Base-by-base conservation (phyloP, 257 asterid species). In the Nicotiana sylvestris region DNA sequence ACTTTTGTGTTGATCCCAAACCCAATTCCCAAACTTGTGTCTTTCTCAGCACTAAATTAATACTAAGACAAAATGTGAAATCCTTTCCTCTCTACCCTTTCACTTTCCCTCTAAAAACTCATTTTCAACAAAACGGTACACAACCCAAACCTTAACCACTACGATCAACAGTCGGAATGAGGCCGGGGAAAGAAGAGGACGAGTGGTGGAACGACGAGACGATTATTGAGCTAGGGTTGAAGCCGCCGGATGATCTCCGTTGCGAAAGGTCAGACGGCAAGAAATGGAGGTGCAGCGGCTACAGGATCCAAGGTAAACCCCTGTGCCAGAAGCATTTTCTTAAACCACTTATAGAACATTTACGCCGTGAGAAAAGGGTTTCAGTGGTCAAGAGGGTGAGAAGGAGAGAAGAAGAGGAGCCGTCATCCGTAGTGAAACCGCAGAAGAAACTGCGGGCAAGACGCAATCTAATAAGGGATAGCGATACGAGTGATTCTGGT, bases 201-300 rank as follows among this genome's bases (percentile, higher is more conserved):
- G 32, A 43, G 49, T 43, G 49, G 49, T 43, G 49, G 49, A 9
- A 43, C 49, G 49, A 43, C 49, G 49, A 43, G 0, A 43, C 49
- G 49, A 43, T 43, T 43, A 43, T 43, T 10, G 49, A 43, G 49
- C 49, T 43, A 2, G 49, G 49, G 2, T 43, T 43, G 11, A 43
- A 43, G 11, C 49, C 86, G 81, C 88, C 89, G 85, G 64, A 61
- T 2, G 78, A 66, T 2, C 85, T 84, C n/a, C 90, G 91, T 11
- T 87, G 89, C 85, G 11, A 0, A 8, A 33, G 83, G 80, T 83
- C 15, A 12, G 91, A 81, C 53, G 90, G 90, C 6, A 69, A 49
- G 64, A 0, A 37, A 3, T 82, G 91, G 90, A 88, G 84, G 76
- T 89, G 94, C 70, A 7, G 33, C n/a, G 55, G 64, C 17, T 82